Evolutionary conservation across 345 rosid species (phyloP).

Genomic region (Pugionium cornutum): DNA sequence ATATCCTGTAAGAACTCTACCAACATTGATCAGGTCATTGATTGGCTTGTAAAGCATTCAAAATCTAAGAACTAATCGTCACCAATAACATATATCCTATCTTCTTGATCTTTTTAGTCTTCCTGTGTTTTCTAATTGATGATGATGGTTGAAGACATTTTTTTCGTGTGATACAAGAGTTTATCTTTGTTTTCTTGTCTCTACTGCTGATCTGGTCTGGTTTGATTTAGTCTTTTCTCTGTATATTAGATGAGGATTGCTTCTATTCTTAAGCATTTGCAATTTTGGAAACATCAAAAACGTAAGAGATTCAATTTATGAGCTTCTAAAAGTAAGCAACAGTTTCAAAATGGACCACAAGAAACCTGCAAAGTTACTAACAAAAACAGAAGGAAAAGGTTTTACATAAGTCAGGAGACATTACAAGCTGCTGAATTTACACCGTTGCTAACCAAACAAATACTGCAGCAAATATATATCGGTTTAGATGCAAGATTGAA

Average conservation of each 20-base stretch:
- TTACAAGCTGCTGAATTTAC: constrained; percentile 29
- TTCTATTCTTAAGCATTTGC: constrained; percentile 18
- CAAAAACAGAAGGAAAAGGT: background rate
- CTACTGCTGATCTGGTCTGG: background rate
- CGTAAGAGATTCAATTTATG: background rate
- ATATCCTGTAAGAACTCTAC: constrained; percentile 76
- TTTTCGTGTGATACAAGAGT: constrained; percentile 18
- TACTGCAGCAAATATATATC: constrained; percentile 4
- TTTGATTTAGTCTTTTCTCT: constrained; percentile 4
- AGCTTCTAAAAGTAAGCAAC: background rate
- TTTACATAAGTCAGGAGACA: constrained; percentile 23
- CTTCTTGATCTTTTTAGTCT: constrained; percentile 27
- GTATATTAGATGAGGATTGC: constrained; percentile 28
- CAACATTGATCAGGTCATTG: constrained; percentile 67
- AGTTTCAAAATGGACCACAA: constrained; percentile 14
- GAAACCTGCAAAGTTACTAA: constrained; percentile 21
- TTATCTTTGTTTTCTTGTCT: constrained; percentile 8
- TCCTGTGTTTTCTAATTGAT: constrained; percentile 15
- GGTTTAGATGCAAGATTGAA: constrained; percentile 6
- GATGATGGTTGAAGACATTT: constrained; percentile 22
- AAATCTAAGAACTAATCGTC: constrained; percentile 57
- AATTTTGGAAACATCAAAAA: constrained; percentile 3
- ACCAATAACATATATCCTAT: constrained; percentile 21
- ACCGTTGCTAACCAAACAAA: constrained; percentile 18
- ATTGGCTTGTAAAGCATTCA: constrained; percentile 76